Evolutionary conservation across 2,329 filamentous ascomycete species (phyloP).

Genomic region (Trematosphaeria pertusa): DNA sequence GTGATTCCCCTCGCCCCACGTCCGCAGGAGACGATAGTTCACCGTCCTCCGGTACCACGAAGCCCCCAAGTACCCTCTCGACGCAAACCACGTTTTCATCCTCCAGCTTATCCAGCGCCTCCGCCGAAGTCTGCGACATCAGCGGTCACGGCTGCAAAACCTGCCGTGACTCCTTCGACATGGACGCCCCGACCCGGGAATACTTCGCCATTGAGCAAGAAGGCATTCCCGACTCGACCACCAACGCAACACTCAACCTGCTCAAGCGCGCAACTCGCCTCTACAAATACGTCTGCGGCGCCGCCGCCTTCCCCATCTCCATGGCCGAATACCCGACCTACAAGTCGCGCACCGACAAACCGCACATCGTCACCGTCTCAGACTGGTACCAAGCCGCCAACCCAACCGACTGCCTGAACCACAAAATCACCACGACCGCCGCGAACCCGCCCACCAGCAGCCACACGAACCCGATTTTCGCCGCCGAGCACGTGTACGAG

Average conservation of each 20-base stretch:
- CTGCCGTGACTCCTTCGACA: conserved; percentile 8
- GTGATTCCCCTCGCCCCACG: not conserved
- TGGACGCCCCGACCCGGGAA: conserved; percentile 3
- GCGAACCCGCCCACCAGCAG: not conserved
- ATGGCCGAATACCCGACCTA: conserved; percentile 11
- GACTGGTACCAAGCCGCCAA: conserved; percentile 13
- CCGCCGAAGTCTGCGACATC: conserved; percentile 8
- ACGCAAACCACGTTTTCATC: conserved; percentile 2
- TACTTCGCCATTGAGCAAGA: conserved; percentile 11
- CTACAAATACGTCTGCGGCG: conserved; percentile 9
- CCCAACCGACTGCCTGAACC: conserved; percentile 6
- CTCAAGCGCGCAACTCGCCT: not conserved
- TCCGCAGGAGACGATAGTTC: not conserved
- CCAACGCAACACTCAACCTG: not conserved
- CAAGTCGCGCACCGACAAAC: not conserved
- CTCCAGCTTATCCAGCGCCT: conserved; percentile 3
- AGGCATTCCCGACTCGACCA: not conserved
- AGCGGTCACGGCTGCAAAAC: conserved; percentile 7
- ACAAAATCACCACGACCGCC: conserved; percentile 9
- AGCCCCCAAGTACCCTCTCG: conserved; percentile 1
- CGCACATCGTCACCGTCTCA: not conserved
- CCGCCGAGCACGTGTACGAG: conserved; percentile 17
- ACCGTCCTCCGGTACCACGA: not conserved
- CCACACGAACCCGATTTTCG: conserved; percentile 1
- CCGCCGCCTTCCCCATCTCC: not conserved